Conservation (phyloP, 441 rosid genomes). For the Rhodomyrtus psidioides region DNA sequence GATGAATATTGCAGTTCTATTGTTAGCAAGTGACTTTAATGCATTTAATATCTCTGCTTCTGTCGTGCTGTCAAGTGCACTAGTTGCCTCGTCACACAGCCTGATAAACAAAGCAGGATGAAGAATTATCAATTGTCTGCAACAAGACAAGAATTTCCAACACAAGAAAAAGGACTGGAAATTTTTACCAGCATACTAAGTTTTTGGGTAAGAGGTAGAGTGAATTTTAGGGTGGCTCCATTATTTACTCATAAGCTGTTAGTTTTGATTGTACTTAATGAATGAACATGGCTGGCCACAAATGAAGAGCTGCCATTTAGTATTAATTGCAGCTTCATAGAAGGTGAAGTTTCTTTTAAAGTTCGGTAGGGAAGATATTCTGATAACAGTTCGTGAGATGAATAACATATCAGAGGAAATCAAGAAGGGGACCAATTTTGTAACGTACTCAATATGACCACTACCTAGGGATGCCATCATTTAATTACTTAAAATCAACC, state of each 20-base stretch:
- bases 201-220: background rate
- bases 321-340: background rate
- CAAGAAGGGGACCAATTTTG: background rate
- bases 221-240: background rate
- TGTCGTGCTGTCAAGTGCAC: conserved; percentile 99
- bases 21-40: conserved; percentile 67
- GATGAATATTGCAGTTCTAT: conserved; percentile 84
- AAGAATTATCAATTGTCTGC: background rate
- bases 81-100: conserved; percentile 98
- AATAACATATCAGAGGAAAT: background rate
- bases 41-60: conserved; percentile 95
- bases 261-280: background rate
- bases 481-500: background rate
- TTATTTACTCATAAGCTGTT: background rate
- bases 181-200: background rate
- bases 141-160: background rate
- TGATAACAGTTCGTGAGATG: background rate
- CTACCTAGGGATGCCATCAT: background rate
- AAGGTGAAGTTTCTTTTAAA: background rate
- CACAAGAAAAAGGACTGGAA: background rate
- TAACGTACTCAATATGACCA: background rate
- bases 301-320: background rate
- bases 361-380: background rate
- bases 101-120: conserved; percentile 28
- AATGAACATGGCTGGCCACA: background rate